Evolutionary conservation across 164 flowering plant species (phyloP).

Genomic region (Sedum album): DNA sequence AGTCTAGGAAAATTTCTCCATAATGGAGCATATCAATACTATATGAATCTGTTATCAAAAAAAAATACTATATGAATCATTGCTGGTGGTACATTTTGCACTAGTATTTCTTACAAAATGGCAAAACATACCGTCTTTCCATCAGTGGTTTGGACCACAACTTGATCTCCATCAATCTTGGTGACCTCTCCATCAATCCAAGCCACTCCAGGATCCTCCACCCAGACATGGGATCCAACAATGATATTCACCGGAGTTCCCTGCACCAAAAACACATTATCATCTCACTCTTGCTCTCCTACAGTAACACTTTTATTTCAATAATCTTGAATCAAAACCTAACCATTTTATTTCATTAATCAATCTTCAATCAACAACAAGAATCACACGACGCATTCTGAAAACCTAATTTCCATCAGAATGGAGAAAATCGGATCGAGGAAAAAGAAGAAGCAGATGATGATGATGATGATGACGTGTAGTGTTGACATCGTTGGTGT

Average conservation of each 20-base stretch:
- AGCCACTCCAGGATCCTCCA: constrained; percentile 62
- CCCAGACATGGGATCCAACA: constrained; percentile 93
- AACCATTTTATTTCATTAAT: not conserved
- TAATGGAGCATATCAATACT: not conserved
- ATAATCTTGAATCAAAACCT: not conserved
- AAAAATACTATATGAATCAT: no score
- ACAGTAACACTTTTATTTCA: not conserved
- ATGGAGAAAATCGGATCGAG: not conserved
- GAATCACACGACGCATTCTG: not conserved
- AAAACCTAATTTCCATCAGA: not conserved
- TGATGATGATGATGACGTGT: not conserved
- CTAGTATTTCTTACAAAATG: not conserved
- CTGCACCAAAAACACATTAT: constrained; percentile 33
- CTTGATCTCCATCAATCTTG: constrained; percentile 56
- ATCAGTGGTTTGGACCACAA: constrained; percentile 39
- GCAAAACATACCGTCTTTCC: constrained; percentile 52
- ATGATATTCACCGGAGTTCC: constrained; percentile 74
- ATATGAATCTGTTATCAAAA: no score
- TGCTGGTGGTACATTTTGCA: no score
- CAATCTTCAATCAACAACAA: not conserved
- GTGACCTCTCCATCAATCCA: constrained; percentile 87
- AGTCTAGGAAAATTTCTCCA: not conserved
- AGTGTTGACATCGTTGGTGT: not conserved
- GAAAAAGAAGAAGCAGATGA: not conserved
- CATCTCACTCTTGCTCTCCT: not conserved